phyloP scores from a whole-genome alignment of 345 rosid species.

The Acer yangbiense region DNA sequence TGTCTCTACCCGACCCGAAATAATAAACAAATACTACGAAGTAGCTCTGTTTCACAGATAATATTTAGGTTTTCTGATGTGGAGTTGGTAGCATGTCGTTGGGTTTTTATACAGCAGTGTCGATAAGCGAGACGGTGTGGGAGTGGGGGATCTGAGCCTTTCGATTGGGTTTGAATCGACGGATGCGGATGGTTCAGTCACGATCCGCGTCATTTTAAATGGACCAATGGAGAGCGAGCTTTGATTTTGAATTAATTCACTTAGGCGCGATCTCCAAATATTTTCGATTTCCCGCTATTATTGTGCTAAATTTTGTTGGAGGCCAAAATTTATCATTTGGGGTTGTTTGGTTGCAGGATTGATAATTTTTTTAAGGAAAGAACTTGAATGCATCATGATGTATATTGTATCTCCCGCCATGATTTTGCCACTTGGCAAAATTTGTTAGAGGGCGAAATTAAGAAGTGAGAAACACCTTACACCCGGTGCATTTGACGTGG shows the following conservation, averaged over 20 bases:
- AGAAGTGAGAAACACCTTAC: too few species aligned
- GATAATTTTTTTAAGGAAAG: neutral
- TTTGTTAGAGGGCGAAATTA: too few species aligned
- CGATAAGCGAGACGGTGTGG: neutral
- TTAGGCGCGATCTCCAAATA: neutral
- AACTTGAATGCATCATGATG: too few species aligned
- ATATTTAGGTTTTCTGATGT: neutral
- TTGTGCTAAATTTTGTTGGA: neutral
- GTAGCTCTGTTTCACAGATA: neutral
- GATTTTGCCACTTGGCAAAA: too few species aligned
- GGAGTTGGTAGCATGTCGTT: accelerated
- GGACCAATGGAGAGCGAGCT: conserved; percentile 19
- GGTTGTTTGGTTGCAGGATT: too few species aligned
- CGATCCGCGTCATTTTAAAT: conserved; percentile 22
- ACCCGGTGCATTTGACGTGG: too few species aligned
- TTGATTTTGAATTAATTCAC: neutral
- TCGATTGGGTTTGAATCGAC: conserved; percentile 7
- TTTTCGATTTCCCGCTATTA: conserved; percentile 20
- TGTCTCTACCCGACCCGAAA: neutral
- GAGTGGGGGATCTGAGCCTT: conserved; percentile 12
- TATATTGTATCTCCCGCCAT: too few species aligned
- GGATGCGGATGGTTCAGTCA: neutral
- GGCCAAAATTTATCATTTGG: too few species aligned
- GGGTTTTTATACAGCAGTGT: conserved; percentile 9
- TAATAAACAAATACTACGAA: neutral